Evolutionary conservation across 2,329 filamentous ascomycete species (phyloP).

Genomic region (Colletotrichum aenigma): DNA sequence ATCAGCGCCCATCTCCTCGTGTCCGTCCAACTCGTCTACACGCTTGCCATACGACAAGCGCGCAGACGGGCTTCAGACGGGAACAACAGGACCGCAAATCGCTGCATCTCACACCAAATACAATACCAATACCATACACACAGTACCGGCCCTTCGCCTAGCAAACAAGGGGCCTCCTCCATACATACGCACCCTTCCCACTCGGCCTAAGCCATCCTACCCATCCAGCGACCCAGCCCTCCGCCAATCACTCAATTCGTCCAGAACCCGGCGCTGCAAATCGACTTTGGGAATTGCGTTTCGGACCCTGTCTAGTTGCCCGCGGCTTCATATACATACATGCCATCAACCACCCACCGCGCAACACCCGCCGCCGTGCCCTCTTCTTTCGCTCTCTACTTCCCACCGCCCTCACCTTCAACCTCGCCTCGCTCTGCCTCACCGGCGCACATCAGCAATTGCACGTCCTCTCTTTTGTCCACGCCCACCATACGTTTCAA

Average conservation of each 20-base stretch:
- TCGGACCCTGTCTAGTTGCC: not conserved
- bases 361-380: not conserved
- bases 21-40: not conserved
- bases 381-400: not conserved
- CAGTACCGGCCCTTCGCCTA: not conserved
- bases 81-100: not conserved
- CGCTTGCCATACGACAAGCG: not conserved
- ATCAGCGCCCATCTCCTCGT: not conserved
- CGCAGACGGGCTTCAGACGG: not conserved
- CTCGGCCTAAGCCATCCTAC: not conserved
- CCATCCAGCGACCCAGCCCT: not conserved
- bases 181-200: not conserved
- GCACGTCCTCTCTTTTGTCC: not conserved
- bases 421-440: not conserved
- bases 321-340: slow-evolving; percentile 16
- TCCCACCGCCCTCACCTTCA: not conserved
- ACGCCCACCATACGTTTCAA: not conserved
- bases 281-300: not conserved
- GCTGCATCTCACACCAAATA: not conserved
- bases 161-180: not conserved
- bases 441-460: not conserved
- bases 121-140: not conserved
- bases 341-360: not conserved
- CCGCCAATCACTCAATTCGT: not conserved
- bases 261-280: not conserved